Base-by-base conservation (phyloP, 108 stramenopile genomes). In the Seminavis robusta region DNA sequence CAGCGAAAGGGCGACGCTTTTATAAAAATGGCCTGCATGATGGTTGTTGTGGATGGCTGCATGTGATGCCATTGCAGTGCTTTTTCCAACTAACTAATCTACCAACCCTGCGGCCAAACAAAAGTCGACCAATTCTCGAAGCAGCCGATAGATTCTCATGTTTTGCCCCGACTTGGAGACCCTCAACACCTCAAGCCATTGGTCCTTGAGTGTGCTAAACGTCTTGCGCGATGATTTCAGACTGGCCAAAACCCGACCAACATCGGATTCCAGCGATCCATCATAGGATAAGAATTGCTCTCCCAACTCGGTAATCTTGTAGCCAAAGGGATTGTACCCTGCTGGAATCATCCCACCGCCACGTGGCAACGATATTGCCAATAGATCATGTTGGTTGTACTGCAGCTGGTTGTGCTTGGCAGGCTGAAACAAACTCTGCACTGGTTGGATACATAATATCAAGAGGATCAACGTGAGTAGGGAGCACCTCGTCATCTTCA, bases 241-340 rank as follows among this genome's bases (percentile, higher is more conserved):
- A 11, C 80, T 81, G 1, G 77, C 69, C 38, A 91, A 62, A 30
- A 91, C 81, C 15, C 77, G 65, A 28, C 90, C 90, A 23, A 91
- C 59, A 42, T 91, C 90, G 4, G 66, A 71, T 33, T 91, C 86
- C 26, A 81, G 40, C 3, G 81, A 83, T 11, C 83, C 77, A 28
- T 83, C 73, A 28, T 76, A 91, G 16, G 46, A 38, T 10, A 91
- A 53, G 55, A 65, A 91, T 47, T 76, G 36, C 59, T 77, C 68
- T 0, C 89, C 89, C 20, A 91, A 51, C 16, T 59, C 58, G 0
- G 84, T 91, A 31, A 91, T 54, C 20, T 64, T 49, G 50, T 85
- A 91, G 0, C 89, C 89, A 46, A 87, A 74, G 0, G 89, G 89
- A 69, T 87, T 73, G 45, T 66, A 85, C 17, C 89, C 88, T 6